Evolutionary conservation across 192 early-diverging fungal species (phyloP).

Genomic region (Gryganskiella cystojenkinii): DNA sequence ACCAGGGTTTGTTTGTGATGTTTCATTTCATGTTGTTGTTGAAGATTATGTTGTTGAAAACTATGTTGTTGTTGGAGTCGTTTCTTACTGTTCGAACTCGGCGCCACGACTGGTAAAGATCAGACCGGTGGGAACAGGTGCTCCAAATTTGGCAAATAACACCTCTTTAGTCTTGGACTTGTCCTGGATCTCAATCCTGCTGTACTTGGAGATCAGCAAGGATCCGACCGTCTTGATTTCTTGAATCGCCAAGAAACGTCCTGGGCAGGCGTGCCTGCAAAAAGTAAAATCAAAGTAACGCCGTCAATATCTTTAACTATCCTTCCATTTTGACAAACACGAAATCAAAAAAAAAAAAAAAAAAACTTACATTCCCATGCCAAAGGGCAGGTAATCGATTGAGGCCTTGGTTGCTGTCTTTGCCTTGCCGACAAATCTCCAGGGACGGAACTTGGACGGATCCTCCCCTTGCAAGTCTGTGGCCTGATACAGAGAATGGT

Average conservation of each 20-base stretch:
- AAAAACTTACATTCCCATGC: constrained; percentile 41
- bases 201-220: constrained; percentile 50
- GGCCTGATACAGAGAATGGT: constrained; percentile 16
- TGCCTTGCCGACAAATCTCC: constrained; percentile 40
- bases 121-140: neutral
- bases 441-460: constrained; percentile 42
- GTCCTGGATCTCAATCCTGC: constrained; percentile 22
- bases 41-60: too few relatives aligned
- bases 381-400: constrained; percentile 50
- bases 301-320: too few relatives aligned
- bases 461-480: constrained; percentile 23
- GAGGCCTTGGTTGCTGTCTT: constrained; percentile 44
- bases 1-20: too few relatives aligned
- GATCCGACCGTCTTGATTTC: constrained; percentile 50
- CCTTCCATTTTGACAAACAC: too few relatives aligned
- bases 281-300: neutral
- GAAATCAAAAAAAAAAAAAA: neutral
- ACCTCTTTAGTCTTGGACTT: neutral
- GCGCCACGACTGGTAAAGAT: constrained; percentile 38
- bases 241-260: constrained; percentile 60
- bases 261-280: constrained; percentile 57
- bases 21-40: too few relatives aligned
- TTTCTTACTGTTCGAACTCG: too few relatives aligned
- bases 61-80: too few relatives aligned
- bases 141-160: neutral